Evolutionary conservation across 306 rosid species (phyloP).

Genomic region (Glycyrrhiza uralensis): DNA sequence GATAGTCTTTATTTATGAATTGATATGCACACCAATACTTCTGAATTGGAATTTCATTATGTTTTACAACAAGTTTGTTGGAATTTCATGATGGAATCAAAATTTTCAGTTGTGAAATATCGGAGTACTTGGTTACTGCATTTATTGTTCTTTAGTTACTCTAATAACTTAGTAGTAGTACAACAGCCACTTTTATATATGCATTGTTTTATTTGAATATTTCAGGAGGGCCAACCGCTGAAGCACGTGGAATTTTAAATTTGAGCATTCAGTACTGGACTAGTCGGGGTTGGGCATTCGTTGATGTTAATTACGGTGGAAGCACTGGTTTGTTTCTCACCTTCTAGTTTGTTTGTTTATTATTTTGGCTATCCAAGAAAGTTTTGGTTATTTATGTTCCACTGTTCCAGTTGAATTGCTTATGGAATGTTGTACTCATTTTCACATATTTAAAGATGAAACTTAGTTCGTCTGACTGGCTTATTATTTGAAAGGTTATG

Average conservation of each 20-base stretch:
- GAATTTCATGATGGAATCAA: neutral
- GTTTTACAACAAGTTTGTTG: neutral
- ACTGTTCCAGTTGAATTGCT: neutral
- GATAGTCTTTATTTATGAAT: neutral
- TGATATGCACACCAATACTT: too few species aligned
- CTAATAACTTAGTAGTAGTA: neutral
- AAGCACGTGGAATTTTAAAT: constrained; percentile 70
- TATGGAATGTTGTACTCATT: neutral
- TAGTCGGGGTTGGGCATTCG: constrained; percentile 93
- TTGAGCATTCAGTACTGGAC: constrained; percentile 86
- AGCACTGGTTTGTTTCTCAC: constrained; percentile 85
- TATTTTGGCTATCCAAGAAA: neutral
- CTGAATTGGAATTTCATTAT: constrained; percentile 7
- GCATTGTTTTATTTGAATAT: constrained; percentile 13
- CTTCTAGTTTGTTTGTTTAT: neutral
- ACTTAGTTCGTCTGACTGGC: neutral
- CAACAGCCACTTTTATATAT: neutral
- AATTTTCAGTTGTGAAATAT: neutral
- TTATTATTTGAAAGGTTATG: constrained; percentile 61
- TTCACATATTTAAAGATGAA: neutral
- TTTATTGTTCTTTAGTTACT: constrained; percentile 1
- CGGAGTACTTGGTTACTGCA: neutral
- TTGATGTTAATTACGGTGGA: constrained; percentile 92
- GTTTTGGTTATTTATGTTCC: neutral
- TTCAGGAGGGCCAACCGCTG: constrained; percentile 94